Evolutionary conservation across 495 filamentous ascomycete species (phyloP), one percentile per base, ranked within the genome.

Genomic region (Aspergillus campestris): DNA sequence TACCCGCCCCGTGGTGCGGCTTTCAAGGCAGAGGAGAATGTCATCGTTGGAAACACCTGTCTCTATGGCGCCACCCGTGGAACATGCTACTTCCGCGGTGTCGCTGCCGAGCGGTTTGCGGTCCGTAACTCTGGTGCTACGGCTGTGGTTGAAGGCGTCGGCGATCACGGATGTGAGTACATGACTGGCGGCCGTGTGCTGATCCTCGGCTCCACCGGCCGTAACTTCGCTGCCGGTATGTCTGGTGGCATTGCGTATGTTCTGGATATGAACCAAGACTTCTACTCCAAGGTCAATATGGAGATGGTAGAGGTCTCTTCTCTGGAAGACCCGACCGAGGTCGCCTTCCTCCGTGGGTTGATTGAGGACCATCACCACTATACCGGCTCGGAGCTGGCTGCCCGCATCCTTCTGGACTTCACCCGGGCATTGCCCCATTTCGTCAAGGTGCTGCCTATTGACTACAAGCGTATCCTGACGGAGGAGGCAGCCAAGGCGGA

Each of bases 361-460:
- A 88, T 99, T 49, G 92, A 99, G 66, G 92, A 99, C 56, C 92
- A 99, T 58, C 94, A 96, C 66, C 92, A 99, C 62, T 99, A 97
- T 74, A 99, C 92, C 35, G 92, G 92, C 49, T 99, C 92, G 18
- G 92, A 96, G 72, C 77, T 95, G 38, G 92, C 92, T 13, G 94
- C 94, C 51, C 87, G 94, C 50, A 86, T 96, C 50, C 75, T 99
- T 8, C 77, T 97, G n/a, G 92, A 99, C 70, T 99, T 97, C 71
- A 94, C 80, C 62, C 82, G 91, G 44, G 94, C 92, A 32, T 82
- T 99, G 31, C 83, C 82, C 27, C 83, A 89, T 49, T 94, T 99
- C 56, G 78, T 96, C 68, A 97, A 97, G 73, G 83, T 97, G 24
- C 73, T 99, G 42, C 92, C 92, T 1, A 88, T 85, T 10, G 92